Evolutionary conservation across 176 grass and related monocot genomes (phyloP).

Genomic region (Microstegium vimineum): DNA sequence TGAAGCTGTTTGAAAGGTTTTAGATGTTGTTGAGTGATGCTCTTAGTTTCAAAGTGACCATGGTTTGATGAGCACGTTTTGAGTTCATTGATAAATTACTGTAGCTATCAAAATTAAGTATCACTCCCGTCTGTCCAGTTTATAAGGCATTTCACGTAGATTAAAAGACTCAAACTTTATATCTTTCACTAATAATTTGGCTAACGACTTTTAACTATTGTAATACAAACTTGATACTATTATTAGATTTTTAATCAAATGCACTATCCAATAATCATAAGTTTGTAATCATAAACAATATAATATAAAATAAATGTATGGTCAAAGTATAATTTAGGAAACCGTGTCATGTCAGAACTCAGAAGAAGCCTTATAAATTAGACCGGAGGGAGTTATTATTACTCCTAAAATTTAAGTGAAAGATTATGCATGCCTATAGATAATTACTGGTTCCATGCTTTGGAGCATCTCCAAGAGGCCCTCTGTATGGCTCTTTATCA

Average conservation of each 20-base stretch:
- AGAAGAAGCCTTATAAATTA: background rate
- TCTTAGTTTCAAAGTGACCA: background rate
- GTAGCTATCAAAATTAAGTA: background rate
- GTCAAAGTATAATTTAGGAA: background rate
- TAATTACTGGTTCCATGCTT: background rate
- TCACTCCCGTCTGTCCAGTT: background rate
- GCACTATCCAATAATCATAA: too few relatives aligned
- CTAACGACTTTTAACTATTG: too few relatives aligned
- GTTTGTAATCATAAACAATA: background rate
- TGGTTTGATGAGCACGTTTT: background rate
- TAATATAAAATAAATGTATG: background rate
- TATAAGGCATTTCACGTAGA: background rate
- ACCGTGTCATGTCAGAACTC: background rate
- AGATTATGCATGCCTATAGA: background rate
- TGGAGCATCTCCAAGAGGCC: background rate
- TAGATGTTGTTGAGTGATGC: background rate
- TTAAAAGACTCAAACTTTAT: too few relatives aligned
- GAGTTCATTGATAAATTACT: background rate
- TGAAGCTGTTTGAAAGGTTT: background rate
- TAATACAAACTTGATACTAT: too few relatives aligned
- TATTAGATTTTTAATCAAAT: too few relatives aligned
- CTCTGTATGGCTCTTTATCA: background rate
- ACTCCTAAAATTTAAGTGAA: background rate
- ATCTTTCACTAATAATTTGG: too few relatives aligned
- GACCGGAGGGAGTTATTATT: background rate